These are phyloP conservation scores for Xylariomycetidae sp. DNA, from an alignment of 2,329 filamentous ascomycete genomes.

Conservation along the genomic window DNA sequence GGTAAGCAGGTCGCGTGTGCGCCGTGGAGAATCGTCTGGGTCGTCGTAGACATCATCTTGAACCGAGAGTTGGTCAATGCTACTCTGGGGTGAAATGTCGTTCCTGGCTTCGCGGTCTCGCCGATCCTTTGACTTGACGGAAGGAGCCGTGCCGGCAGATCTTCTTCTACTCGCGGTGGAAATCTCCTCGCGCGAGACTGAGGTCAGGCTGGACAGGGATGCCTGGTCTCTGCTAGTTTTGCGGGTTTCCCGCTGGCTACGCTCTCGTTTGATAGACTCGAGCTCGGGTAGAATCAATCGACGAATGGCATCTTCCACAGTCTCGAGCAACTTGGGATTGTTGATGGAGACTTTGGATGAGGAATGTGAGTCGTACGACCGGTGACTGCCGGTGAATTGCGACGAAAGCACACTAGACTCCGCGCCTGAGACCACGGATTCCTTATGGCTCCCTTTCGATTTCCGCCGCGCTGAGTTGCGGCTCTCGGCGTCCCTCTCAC, in stretches of 20 bases:
- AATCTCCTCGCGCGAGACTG: conserved; percentile 47
- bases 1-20: conserved; percentile 30
- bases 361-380: conserved; percentile 50
- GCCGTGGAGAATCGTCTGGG: conserved; percentile 36
- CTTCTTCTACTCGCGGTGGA: conserved; percentile 48
- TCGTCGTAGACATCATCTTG: conserved; percentile 35
- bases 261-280: conserved; percentile 83
- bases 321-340: conserved; percentile 84
- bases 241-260: conserved; percentile 66
- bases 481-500: conserved; percentile 43
- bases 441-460: conserved; percentile 46
- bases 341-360: conserved; percentile 70
- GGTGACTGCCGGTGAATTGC: conserved; percentile 46
- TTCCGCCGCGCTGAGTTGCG: conserved; percentile 40
- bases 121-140: conserved; percentile 35
- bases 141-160: conserved; percentile 47
- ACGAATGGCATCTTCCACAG: conserved; percentile 88
- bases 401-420: conserved; percentile 52
- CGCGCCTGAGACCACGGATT: conserved; percentile 45
- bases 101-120: conserved; percentile 51
- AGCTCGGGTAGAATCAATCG: conserved; percentile 86
- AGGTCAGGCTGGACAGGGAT: conserved; percentile 55
- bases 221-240: conserved; percentile 41
- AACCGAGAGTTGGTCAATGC: conserved; percentile 43
- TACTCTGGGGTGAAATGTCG: conserved; percentile 44